Conservation (phyloP, 768 basidiomycete genomes). For the Mycena haematopus region DNA sequence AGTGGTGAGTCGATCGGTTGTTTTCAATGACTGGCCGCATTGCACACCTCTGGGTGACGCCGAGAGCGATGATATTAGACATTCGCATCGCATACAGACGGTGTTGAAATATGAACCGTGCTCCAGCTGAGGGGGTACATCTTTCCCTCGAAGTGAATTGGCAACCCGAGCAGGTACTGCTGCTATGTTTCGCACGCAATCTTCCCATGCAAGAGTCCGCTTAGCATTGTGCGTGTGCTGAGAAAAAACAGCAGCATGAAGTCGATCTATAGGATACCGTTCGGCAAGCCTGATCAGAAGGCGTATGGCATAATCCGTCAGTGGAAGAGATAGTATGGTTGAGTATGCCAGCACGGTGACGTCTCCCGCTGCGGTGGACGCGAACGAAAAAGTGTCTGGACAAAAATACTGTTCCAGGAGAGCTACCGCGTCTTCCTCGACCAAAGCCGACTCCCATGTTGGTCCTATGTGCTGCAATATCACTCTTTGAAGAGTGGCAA, state of each 20-base stretch:
- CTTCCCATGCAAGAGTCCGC: slow-evolving; percentile 68
- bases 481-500: slow-evolving; percentile 66
- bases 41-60: slow-evolving; percentile 48
- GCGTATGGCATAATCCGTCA: slow-evolving; percentile 56
- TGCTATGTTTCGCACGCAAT: slow-evolving; percentile 68
- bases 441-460: slow-evolving; percentile 66
- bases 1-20: slow-evolving; percentile 24
- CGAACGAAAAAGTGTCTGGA: slow-evolving; percentile 64
- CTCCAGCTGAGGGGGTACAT: slow-evolving; percentile 56
- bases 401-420: slow-evolving; percentile 77
- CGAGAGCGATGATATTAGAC: slow-evolving; percentile 54
- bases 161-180: slow-evolving; percentile 80
- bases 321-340: slow-evolving; percentile 59
- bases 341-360: slow-evolving; percentile 68
- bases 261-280: slow-evolving; percentile 72
- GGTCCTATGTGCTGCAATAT: slow-evolving; percentile 71
- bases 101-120: slow-evolving; percentile 61
- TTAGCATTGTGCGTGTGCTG: slow-evolving; percentile 33
- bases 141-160: slow-evolving; percentile 63
- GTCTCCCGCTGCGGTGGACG: slow-evolving; percentile 55
- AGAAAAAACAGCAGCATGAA: slow-evolving; percentile 60
- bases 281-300: slow-evolving; percentile 60
- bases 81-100: slow-evolving; percentile 59
- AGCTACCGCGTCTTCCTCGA: slow-evolving; percentile 49
- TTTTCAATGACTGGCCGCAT: slow-evolving; percentile 14